Evolutionary conservation across 2,329 filamentous ascomycete genomes (phyloP), one percentile per base, ranked within the genome.

Genomic region (Fusarium cicatricum): DNA sequence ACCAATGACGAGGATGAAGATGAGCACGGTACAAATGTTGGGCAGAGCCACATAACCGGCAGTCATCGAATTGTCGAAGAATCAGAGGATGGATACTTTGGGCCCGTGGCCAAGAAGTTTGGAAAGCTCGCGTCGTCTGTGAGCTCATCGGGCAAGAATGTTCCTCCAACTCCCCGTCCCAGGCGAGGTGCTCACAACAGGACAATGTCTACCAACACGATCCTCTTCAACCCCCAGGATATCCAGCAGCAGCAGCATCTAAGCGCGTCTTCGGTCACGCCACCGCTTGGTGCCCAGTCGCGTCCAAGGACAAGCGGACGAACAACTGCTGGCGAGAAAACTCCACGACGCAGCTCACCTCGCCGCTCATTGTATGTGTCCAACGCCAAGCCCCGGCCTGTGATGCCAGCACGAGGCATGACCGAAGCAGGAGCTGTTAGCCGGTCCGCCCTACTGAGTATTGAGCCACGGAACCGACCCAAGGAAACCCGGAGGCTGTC

Each of bases 161-260:
- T 64, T n/a, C 65, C 70, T 10, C 65, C 71, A 2, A 73, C 75
- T 50, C 61, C 75, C 14, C 74, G 72, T 33, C 58, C 70, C 19
- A 74, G 76, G 45, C 72, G 77, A 38, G 77, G 74, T 1, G 68
- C 79, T 5, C 92, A 97, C 67, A 83, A 77, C 50, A 88, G 92
- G 32, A 92, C 91, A 11, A 73, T 89, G 4, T 97, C 93, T 0
- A 90, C 87, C 16, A 91, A 88, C 65, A 97, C 93, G 0, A 92
- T 96, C 48, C 79, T 97, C 1, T 96, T 90, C 75, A 92, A 90
- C 29, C 92, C 92, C 0, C 78, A 86, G 28, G 77, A 81, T 21
- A 60, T 67, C 47, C 71, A 60, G 43, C 75, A 72, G 14, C 64
- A 70, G 1, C 68, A 71, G 11, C 21, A 23, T 23, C 21, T 23